Evolutionary conservation across 1,284 basidiomycete genomes (phyloP).

Genomic region (Moniliophthora roreri): DNA sequence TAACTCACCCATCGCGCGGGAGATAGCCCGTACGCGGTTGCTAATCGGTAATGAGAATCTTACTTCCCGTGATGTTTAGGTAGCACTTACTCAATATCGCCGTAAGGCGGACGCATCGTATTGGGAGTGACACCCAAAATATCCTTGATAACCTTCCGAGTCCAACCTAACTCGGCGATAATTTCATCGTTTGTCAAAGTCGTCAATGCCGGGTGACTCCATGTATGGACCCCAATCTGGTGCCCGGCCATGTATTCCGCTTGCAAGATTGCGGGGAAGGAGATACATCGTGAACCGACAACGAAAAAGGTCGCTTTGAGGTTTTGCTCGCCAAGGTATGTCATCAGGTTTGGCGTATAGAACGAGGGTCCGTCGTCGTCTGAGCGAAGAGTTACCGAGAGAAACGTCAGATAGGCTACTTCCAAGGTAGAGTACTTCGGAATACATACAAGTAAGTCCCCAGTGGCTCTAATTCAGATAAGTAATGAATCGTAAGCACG

Average conservation of each 20-base stretch:
- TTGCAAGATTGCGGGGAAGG: conserved; percentile 38
- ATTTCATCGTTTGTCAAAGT: conserved; percentile 81
- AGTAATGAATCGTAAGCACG: background rate
- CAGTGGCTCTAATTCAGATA: conserved; percentile 6
- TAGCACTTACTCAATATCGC: conserved; percentile 63
- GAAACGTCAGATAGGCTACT: background rate
- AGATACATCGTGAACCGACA: conserved; percentile 73
- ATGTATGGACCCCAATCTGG: conserved; percentile 71
- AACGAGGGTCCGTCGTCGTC: conserved; percentile 81
- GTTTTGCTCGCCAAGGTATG: conserved; percentile 64
- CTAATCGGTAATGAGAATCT: conserved; percentile 32
- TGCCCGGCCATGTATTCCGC: conserved; percentile 72
- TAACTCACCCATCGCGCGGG: conserved; percentile 53
- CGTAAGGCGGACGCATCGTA: conserved; percentile 55
- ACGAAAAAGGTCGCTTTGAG: conserved; percentile 87
- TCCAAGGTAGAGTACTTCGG: conserved; percentile 2
- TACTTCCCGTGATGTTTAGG: background rate
- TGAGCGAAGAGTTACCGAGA: conserved; percentile 28
- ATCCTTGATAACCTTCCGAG: conserved; percentile 82
- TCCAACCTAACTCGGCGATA: conserved; percentile 89
- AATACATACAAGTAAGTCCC: conserved; percentile 16
- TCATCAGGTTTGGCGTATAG: conserved; percentile 76
- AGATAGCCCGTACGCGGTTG: conserved; percentile 81
- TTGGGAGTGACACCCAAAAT: conserved; percentile 70
- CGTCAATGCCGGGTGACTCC: conserved; percentile 69